phyloP scores from a whole-genome alignment of 2,329 filamentous ascomycete genomes.

The Trichophyton simii region DNA sequence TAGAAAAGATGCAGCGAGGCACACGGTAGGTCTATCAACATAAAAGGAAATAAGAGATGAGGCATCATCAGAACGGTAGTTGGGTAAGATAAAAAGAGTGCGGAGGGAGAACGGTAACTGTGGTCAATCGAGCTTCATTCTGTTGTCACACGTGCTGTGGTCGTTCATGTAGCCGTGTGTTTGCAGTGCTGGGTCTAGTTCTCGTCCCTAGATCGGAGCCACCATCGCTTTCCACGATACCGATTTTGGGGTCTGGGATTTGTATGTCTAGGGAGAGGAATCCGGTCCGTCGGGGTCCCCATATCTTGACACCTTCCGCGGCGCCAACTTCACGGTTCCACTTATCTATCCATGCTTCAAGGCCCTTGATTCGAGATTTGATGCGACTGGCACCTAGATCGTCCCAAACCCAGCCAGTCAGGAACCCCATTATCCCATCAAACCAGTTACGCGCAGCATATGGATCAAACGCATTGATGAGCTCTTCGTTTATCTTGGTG shows the following conservation, averaged over 20 bases:
- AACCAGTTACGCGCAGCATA: slow-evolving; percentile 64
- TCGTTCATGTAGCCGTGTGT: not conserved
- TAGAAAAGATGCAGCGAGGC: not conserved
- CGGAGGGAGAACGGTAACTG: not conserved
- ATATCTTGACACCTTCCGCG: slow-evolving; percentile 55
- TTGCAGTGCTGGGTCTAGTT: slow-evolving; percentile 21
- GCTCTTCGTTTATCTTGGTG: slow-evolving; percentile 64
- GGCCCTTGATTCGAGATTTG: slow-evolving; percentile 54
- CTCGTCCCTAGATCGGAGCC: slow-evolving; percentile 25
- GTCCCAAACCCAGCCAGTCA: slow-evolving; percentile 93
- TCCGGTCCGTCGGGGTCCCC: slow-evolving; percentile 67
- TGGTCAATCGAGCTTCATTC: not conserved
- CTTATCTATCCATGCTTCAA: slow-evolving; percentile 72
- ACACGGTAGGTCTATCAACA: not conserved
- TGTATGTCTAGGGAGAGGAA: slow-evolving; percentile 58
- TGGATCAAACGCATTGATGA: slow-evolving; percentile 69
- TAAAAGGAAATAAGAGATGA: slow-evolving; percentile 1
- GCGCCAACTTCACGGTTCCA: slow-evolving; percentile 64
- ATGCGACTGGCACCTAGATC: slow-evolving; percentile 66
- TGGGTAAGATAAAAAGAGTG: not conserved
- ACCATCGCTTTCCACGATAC: slow-evolving; percentile 30
- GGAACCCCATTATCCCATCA: slow-evolving; percentile 63
- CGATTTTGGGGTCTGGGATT: slow-evolving; percentile 39
- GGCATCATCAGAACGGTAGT: not conserved
- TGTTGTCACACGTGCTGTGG: not conserved